Evolutionary conservation across 176 grass and related monocot genomes (phyloP).

Genomic region (Lolium rigidum): DNA sequence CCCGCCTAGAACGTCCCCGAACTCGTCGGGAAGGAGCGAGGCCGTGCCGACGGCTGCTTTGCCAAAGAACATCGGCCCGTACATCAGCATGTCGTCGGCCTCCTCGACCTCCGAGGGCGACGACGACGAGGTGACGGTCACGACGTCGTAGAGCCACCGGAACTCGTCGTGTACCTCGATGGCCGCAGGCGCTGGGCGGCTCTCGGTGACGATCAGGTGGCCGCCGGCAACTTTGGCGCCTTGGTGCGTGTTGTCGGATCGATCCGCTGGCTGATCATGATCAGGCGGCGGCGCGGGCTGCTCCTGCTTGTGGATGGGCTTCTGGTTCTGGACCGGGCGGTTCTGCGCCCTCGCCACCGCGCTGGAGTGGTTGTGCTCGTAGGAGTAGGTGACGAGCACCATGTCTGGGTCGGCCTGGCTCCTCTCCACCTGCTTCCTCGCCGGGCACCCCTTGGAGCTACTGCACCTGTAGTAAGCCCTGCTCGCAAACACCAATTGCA

Average conservation of each 20-base stretch:
- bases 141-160: slow-evolving; percentile 72
- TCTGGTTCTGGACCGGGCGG: slow-evolving; percentile 43
- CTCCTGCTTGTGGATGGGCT: slow-evolving; percentile 33
- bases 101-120: slow-evolving; percentile 51
- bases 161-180: slow-evolving; percentile 74
- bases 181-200: not conserved
- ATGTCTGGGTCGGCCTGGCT: slow-evolving; percentile 61
- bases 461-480: slow-evolving; percentile 94
- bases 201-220: slow-evolving; percentile 11
- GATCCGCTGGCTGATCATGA: not conserved
- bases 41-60: slow-evolving; percentile 40
- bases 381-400: slow-evolving; percentile 84
- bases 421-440: slow-evolving; percentile 91
- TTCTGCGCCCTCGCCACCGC: slow-evolving; percentile 45
- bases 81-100: slow-evolving; percentile 57
- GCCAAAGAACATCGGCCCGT: slow-evolving; percentile 62
- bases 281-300: not conserved
- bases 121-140: slow-evolving; percentile 55
- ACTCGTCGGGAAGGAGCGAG: slow-evolving; percentile 56
- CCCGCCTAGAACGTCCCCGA: slow-evolving; percentile 26
- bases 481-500: not conserved
- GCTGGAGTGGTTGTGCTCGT: slow-evolving; percentile 83
- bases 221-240: not conserved
- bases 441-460: slow-evolving; percentile 93
- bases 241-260: slow-evolving; percentile 36